Evolutionary conservation across 495 filamentous ascomycete species (phyloP), one percentile per base, ranked within the genome.

Genomic region (Clavariopsis aquatica): DNA sequence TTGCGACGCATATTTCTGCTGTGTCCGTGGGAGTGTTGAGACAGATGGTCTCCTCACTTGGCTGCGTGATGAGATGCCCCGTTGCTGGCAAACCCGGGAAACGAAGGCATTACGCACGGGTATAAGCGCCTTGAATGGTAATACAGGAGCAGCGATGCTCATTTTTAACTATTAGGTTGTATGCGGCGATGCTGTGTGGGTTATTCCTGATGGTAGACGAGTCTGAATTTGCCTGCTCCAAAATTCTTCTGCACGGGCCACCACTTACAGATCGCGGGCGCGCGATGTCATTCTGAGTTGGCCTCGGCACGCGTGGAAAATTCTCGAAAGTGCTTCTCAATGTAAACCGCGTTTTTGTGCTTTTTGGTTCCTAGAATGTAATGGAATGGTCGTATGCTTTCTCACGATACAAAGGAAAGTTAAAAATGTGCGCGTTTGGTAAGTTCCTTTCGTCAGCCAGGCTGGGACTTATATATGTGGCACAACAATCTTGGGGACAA

Each of bases 81-180:
- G 53, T 52, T 52, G 63, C 29, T 69, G 69, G 52, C 54, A 70
- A 17, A 53, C 49, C 34, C 58, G 58, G n/a, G 63, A 26, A 17
- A 60, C 67, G 15, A 57, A 69, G 36, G 72, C 46, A 17, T 71
- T 61, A 36, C 70, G 76, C 34, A 69, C 52, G 10, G 72, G 70
- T 19, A 66, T 49, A 52, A 65, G 66, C 49, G 69, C 69, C 59
- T 64, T 74, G 12, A 69, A 52, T 10, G 66, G 62, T 51, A 69
- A 36, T 22, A 57, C 64, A 20, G 74, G 70, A 51, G 57, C 69
- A 43, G 68, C 65, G 49, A 71, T 46, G 65, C 67, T 77, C 76
- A 78, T 79, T 17, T 34, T 72, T 46, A 28, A 56, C 28, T 17
- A 45, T 23, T 49, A 64, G 64, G 57, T 24, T 52, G 64, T n/a